phyloP scores from a whole-genome alignment of 2,329 filamentous ascomycete species.

The Grosmannia huntii region DNA sequence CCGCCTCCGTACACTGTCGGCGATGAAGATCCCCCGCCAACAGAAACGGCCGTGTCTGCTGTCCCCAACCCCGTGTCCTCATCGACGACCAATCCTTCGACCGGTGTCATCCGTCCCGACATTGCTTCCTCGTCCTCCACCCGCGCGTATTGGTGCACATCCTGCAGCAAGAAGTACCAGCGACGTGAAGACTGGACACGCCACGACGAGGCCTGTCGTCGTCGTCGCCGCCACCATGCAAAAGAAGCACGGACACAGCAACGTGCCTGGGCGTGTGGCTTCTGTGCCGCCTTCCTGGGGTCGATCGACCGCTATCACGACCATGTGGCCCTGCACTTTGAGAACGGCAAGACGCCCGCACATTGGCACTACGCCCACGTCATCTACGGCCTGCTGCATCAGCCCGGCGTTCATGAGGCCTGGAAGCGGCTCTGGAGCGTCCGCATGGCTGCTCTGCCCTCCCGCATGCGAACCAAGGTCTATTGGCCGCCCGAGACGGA shows the following conservation, averaged over 20 bases:
- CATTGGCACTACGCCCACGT: constrained; percentile 61
- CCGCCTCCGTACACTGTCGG: background rate
- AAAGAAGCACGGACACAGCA: constrained; percentile 37
- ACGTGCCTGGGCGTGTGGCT: constrained; percentile 56
- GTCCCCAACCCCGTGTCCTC: background rate
- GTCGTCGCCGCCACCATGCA: constrained; percentile 35
- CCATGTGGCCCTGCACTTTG: constrained; percentile 56
- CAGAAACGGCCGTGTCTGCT: background rate
- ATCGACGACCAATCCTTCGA: background rate
- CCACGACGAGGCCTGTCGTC: constrained; percentile 53
- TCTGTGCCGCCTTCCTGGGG: constrained; percentile 50
- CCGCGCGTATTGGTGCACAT: constrained; percentile 44
- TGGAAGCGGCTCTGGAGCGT: constrained; percentile 44
- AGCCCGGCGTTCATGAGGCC: constrained; percentile 45
- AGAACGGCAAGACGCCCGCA: constrained; percentile 45
- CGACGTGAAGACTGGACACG: constrained; percentile 58
- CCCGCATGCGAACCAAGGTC: constrained; percentile 40
- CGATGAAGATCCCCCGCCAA: background rate
- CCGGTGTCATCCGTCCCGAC: background rate
- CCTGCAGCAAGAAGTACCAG: constrained; percentile 52
- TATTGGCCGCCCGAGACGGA: constrained; percentile 43
- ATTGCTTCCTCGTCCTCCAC: constrained; percentile 15
- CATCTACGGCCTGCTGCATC: constrained; percentile 54
- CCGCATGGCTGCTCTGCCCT: constrained; percentile 29
- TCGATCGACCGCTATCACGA: constrained; percentile 55